Percentiles rank a stretch among this genome's conserved stretches.
Conservation (phyloP, 345 rosid species). For the Pseudoturritis turrita region DNA sequence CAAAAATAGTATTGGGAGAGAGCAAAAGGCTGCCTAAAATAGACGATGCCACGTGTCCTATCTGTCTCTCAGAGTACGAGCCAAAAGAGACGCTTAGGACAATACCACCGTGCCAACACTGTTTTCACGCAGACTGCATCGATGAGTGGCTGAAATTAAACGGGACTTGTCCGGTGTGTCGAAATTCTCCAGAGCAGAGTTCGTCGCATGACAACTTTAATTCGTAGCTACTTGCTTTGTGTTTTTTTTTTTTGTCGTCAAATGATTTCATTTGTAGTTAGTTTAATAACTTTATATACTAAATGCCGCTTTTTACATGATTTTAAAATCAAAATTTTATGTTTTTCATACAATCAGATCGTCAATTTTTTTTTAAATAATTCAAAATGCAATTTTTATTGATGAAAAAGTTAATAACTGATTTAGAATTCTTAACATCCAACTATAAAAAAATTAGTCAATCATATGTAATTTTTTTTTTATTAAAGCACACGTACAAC, state of each 20-base stretch:
- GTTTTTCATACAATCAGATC: too few relatives aligned
- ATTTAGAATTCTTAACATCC: too few relatives aligned
- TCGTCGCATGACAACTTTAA: background rate
- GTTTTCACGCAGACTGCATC: constrained; percentile 56
- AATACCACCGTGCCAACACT: constrained; percentile 56
- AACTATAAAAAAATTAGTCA: too few relatives aligned
- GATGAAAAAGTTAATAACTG: too few relatives aligned
- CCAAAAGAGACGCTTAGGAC: constrained; percentile 47
- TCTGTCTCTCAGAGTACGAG: constrained; percentile 56
- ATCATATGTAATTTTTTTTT: too few relatives aligned
- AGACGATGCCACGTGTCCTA: constrained; percentile 45
- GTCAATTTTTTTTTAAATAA: too few relatives aligned
- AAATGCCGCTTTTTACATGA: background rate
- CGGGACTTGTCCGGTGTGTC: constrained; percentile 55
- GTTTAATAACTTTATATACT: background rate
- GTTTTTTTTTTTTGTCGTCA: background rate
- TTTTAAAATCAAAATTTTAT: background rate
- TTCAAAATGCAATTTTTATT: background rate
- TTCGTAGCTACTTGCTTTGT: background rate
- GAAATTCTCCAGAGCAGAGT: constrained; percentile 39
- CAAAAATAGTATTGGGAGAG: constrained; percentile 49
- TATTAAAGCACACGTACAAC: too few relatives aligned
- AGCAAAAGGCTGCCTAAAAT: constrained; percentile 44
- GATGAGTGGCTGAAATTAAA: constrained; percentile 59
- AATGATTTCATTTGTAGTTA: background rate